These are phyloP conservation scores for Heliamphora exappendiculata DNA, from an alignment of 148 eudicot species.

Conservation along the genomic window DNA sequence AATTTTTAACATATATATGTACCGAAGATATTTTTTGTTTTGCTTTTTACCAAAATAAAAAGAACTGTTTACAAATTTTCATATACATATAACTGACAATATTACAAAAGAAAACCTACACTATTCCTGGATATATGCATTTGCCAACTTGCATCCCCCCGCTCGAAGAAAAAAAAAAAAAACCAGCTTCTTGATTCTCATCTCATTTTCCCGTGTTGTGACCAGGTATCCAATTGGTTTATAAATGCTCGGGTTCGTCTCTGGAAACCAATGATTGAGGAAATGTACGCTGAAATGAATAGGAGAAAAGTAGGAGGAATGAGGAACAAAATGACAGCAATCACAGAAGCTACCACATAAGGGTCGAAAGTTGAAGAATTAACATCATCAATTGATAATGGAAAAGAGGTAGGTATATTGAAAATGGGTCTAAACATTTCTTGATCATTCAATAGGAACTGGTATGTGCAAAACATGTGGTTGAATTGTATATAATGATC, in stretches of 20 bases:
- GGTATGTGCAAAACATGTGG: background rate
- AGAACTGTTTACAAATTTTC: background rate
- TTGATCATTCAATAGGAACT: background rate
- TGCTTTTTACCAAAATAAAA: background rate
- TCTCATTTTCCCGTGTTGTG: background rate
- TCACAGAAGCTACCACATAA: conserved; percentile 27
- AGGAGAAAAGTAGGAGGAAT: conserved; percentile 36
- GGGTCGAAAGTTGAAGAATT: conserved; percentile 26
- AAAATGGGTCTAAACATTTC: background rate
- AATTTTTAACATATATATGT: no score
- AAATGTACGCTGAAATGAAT: conserved; percentile 75
- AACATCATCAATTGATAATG: conserved; percentile 18
- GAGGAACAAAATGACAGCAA: conserved; percentile 25
- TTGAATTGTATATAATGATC: conserved; percentile 3
- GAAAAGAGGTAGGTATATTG: background rate
- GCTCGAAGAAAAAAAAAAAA: background rate
- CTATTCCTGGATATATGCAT: no score
- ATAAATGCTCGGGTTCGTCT: conserved; percentile 94
- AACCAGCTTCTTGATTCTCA: background rate
- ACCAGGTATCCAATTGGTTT: conserved; percentile 93
- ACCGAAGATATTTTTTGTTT: no score
- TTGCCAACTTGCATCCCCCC: no score
- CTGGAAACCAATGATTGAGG: conserved; percentile 92
- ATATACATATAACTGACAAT: background rate
- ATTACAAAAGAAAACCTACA: background rate